phyloP scores from a whole-genome alignment of 345 rosid genomes.

The Pistacia atlantica region DNA sequence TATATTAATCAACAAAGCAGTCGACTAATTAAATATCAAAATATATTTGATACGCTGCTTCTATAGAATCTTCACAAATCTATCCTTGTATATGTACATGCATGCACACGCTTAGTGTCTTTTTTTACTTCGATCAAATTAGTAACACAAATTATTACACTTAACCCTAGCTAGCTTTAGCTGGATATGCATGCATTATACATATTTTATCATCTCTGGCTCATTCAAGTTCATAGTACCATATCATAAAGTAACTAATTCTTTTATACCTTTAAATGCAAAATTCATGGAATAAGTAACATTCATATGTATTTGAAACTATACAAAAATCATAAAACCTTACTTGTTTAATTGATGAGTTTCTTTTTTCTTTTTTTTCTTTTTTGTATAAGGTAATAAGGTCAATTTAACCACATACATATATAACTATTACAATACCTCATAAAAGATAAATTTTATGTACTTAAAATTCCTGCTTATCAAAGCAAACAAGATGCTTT shows the following conservation, averaged over 20 bases:
- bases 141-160: too few relatives aligned
- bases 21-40: too few relatives aligned
- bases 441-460: slow-evolving; percentile 14
- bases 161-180: too few relatives aligned
- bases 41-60: too few relatives aligned
- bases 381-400: not conserved
- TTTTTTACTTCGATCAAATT: too few relatives aligned
- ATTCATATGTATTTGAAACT: not conserved
- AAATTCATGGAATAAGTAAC: not conserved
- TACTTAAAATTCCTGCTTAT: slow-evolving; percentile 36
- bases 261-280: not conserved
- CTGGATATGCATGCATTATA: too few relatives aligned
- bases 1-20: too few relatives aligned
- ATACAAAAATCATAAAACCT: not conserved
- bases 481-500: slow-evolving; percentile 42
- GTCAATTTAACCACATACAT: slow-evolving; percentile 2
- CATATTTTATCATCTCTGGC: too few relatives aligned
- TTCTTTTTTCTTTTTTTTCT: not conserved
- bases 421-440: slow-evolving; percentile 9
- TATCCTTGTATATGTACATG: too few relatives aligned
- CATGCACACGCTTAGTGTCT: too few relatives aligned
- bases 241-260: not conserved
- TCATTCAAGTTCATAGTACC: not conserved
- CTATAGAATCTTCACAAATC: too few relatives aligned
- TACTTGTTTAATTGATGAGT: not conserved